Base-by-base conservation (phyloP, 768 basidiomycete genomes). In the Suillus fuscotomentosus region DNA sequence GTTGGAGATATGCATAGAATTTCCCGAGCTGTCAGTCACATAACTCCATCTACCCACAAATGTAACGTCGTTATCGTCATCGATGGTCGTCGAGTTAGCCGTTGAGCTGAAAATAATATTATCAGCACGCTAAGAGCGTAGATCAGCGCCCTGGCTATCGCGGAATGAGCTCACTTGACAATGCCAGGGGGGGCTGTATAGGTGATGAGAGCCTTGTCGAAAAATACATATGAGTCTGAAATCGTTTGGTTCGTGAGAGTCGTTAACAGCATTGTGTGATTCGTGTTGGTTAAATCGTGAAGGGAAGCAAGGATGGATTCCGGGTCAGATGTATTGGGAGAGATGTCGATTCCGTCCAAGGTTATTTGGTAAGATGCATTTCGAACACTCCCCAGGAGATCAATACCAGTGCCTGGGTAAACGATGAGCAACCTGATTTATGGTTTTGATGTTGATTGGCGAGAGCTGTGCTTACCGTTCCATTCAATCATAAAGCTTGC, bases 21-120 rank as follows among this genome's bases (percentile, higher is more conserved):
- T 71, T 62, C 77, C 76, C 39, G 66, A 42, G 61, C 53, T 66
- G 64, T 69, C 73, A 20, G 81, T 74, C 51, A 71, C 62, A 66
- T 81, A 79, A 48, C 76, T 78, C 90, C 90, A 92, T 10, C 74
- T 73, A 9, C 90, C 89, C 61, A 70, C 71, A 70, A 84, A 90
- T 1, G 80, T 76, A 60, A 89, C 77, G 59, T 68, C 34, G 27
- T 74, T 70, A 38, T 76, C 76, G 67, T 87, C 83, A 63, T 82
- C 71, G 24, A 88, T 68, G 6, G 73, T 67, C 66, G 78, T 74
- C 61, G 72, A 73, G 54, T 69, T 73, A 67, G 76, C 76, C 45
- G 70, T 79, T 59, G 76, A 67, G 69, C 81, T 79, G 67, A 63
- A 59, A 67, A 54, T 47, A 69, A 70, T 72, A 60, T 68, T 60